Conservation (phyloP, 2,329 filamentous ascomycete species). For the Talaromyces sp. region DNA sequence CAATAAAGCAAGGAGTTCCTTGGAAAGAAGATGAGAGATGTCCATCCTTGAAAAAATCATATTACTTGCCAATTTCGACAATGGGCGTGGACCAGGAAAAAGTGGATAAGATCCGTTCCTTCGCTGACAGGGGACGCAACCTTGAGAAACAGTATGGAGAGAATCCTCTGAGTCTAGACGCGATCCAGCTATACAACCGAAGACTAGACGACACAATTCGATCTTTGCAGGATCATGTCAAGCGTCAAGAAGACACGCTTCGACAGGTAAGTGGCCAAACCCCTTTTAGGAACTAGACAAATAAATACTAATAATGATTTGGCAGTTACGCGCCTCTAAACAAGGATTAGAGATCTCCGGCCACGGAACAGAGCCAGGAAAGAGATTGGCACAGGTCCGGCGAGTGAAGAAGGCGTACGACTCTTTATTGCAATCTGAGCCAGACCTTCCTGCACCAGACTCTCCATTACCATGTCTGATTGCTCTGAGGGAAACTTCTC, state of each 20-base stretch:
- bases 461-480: constrained; percentile 68
- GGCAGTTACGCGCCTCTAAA: constrained; percentile 31
- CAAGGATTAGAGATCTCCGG: constrained; percentile 26
- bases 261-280: constrained; percentile 35
- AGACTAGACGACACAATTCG: constrained; percentile 61
- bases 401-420: constrained; percentile 62
- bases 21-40: neutral
- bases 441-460: constrained; percentile 60
- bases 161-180: constrained; percentile 22
- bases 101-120: constrained; percentile 31
- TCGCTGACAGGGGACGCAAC: constrained; percentile 30
- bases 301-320: constrained; percentile 16
- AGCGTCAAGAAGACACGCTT: constrained; percentile 44
- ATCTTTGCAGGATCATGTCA: constrained; percentile 56
- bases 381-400: constrained; percentile 44
- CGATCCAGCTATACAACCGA: constrained; percentile 31
- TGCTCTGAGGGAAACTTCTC: constrained; percentile 62
- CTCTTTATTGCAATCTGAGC: constrained; percentile 55
- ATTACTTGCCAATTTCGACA: neutral
- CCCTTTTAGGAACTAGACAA: neutral
- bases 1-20: neutral
- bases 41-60: too few relatives aligned
- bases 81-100: constrained; percentile 32
- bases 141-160: constrained; percentile 31
- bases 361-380: constrained; percentile 25